Evolutionary conservation across 2,329 filamentous ascomycete species (phyloP), one percentile per base, ranked within the genome.

Genomic region (Cercospora citrullina): DNA sequence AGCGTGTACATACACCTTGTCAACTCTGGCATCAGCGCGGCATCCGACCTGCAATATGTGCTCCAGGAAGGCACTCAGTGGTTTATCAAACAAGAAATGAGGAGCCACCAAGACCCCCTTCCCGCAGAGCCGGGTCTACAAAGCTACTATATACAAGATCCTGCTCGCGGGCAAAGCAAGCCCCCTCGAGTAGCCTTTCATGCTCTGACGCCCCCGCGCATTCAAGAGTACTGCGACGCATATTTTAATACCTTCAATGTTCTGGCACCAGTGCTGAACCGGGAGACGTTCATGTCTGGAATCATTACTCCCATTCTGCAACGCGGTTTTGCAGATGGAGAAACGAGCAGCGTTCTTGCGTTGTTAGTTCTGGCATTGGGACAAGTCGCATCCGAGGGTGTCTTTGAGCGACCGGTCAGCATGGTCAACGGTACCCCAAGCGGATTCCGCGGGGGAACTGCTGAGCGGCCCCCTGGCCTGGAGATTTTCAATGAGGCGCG

Each of bases 231-330:
- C 42, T 82, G 82, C 66, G 85, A 84, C 60, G 81, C 82, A 0
- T 89, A 87, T 73, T 89, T 89, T 73, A 84, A 87, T 71, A 85
- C 82, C 1, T 87, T 87, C 77, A 89, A 89, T 73, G 80, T 87
- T 12, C 73, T 88, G 14, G 84, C 85, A 71, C 87, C 87, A 0
- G 82, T 89, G 42, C 79, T 89, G 73, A 86, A 88, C 69, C 80
- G 85, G n/a, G 82, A 86, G 36, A 79, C 77, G 23, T 89, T 89
- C 75, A 78, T 82, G 69, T 79, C 81, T 7, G 80, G 82, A 42
- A 83, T 80, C 2, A 74, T 89, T 8, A 76, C 79, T 1, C 76
- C 80, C 5, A 80, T 88, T 3, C 73, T 84, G 45, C 80, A 78
- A 12, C 79, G 82, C 58, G 83, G 84, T 0, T 86, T 87, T 70